These are phyloP conservation scores for Lasiosphaeriaceae sp. DNA, from an alignment of 495 filamentous ascomycete genomes.

Conservation along the genomic window DNA sequence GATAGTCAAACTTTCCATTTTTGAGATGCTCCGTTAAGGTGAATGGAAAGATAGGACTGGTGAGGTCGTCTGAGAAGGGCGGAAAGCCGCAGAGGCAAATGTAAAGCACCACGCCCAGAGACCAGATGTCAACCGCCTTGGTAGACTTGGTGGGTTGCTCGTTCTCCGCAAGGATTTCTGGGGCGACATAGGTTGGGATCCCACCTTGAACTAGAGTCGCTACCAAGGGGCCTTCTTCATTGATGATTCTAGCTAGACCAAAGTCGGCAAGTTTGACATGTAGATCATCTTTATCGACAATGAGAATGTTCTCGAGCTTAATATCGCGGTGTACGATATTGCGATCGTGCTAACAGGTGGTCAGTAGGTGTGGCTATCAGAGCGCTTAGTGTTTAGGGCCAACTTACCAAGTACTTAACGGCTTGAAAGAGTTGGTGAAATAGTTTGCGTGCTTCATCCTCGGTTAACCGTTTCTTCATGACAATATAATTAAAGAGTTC, in stretches of 20 bases:
- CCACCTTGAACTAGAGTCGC: conserved; percentile 97
- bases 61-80: conserved; percentile 93
- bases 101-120: conserved; percentile 95
- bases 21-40: conserved; percentile 88
- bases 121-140: conserved; percentile 95
- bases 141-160: conserved; percentile 83
- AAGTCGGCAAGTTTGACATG: conserved; percentile 95
- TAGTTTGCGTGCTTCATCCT: conserved; percentile 77
- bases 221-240: conserved; percentile 97
- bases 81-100: conserved; percentile 98
- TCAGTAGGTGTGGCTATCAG: conserved; percentile 35
- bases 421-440: conserved; percentile 92
- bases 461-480: conserved; percentile 78
- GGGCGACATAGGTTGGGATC: conserved; percentile 93
- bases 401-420: conserved; percentile 84
- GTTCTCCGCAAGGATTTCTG: conserved; percentile 82
- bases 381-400: too few species aligned
- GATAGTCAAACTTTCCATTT: conserved; percentile 85
- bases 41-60: conserved; percentile 73
- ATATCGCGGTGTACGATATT: conserved; percentile 98
- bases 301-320: conserved; percentile 96
- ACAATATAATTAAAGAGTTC: conserved; percentile 97
- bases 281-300: conserved; percentile 77
- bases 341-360: conserved; percentile 78
- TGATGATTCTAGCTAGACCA: conserved; percentile 95